Conservation (phyloP, 495 filamentous ascomycete species). For the Hypoxylon subgilvum region DNA sequence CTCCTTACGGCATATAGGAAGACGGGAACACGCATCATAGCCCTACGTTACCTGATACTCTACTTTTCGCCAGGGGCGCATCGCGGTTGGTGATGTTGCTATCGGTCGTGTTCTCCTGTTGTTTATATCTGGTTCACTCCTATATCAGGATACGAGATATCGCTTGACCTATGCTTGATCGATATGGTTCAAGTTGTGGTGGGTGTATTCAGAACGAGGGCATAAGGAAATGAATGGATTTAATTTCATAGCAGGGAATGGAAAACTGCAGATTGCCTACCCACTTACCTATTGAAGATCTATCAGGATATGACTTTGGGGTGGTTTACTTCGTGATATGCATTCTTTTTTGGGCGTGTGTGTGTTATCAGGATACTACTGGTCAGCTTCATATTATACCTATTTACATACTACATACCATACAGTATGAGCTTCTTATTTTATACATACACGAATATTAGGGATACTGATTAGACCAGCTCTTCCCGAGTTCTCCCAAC, state of each 20-base stretch:
- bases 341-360: no score
- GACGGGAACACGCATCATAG: slow-evolving; percentile 19
- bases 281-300: background rate
- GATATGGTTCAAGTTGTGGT: slow-evolving; percentile 12
- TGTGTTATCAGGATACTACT: no score
- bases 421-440: no score
- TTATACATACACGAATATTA: no score
- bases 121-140: slow-evolving; percentile 28
- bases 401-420: no score
- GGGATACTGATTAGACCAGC: no score
- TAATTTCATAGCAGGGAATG: background rate
- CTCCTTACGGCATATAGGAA: slow-evolving; percentile 13
- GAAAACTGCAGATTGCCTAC: slow-evolving; percentile 14
- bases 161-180: slow-evolving; percentile 23
- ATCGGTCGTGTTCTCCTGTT: slow-evolving; percentile 14
- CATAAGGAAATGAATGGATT: slow-evolving; percentile 2
- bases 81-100: background rate
- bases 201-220: background rate
- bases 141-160: slow-evolving; percentile 28
- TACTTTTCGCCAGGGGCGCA: slow-evolving; percentile 13
- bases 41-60: slow-evolving; percentile 15
- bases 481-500: no score
- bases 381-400: no score
- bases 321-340: background rate
- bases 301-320: background rate